These are phyloP conservation scores for Vigna radiata DNA, from an alignment of 306 rosid species.

Conservation along the genomic window DNA sequence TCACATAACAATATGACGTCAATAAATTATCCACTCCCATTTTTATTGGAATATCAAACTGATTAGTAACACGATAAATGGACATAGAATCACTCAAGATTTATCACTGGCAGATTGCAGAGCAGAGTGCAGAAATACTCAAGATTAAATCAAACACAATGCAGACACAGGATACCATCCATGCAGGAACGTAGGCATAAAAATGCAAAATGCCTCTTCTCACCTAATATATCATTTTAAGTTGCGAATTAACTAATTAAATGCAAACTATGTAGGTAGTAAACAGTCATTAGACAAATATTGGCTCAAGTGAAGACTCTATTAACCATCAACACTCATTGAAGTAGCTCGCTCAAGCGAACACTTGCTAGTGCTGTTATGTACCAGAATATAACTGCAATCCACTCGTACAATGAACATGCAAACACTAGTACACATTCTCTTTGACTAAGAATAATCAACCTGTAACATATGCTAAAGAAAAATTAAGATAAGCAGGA, in stretches of 20 bases:
- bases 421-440: neutral
- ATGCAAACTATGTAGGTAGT: neutral
- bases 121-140: constrained; percentile 7
- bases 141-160: constrained; percentile 3
- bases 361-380: constrained; percentile 6
- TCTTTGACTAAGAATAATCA: constrained; percentile 12
- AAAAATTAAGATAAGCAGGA: constrained; percentile 24
- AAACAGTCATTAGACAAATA: constrained; percentile 11
- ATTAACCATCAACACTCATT: neutral
- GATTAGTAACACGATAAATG: neutral
- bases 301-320: neutral
- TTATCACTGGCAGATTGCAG: neutral
- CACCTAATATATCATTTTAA: neutral
- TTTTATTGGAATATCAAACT: constrained; percentile 27
- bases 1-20: neutral
- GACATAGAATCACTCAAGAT: neutral
- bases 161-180: constrained; percentile 3
- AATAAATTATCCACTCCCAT: neutral
- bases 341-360: constrained; percentile 5
- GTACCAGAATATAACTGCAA: constrained; percentile 26
- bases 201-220: neutral
- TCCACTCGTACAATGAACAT: neutral
- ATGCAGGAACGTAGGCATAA: constrained; percentile 9
- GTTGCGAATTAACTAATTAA: constrained; percentile 2
- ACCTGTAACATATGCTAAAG: constrained; percentile 15